Conservation (phyloP, 257 asterid genomes). For the Parsonsia alboflavescens region DNA sequence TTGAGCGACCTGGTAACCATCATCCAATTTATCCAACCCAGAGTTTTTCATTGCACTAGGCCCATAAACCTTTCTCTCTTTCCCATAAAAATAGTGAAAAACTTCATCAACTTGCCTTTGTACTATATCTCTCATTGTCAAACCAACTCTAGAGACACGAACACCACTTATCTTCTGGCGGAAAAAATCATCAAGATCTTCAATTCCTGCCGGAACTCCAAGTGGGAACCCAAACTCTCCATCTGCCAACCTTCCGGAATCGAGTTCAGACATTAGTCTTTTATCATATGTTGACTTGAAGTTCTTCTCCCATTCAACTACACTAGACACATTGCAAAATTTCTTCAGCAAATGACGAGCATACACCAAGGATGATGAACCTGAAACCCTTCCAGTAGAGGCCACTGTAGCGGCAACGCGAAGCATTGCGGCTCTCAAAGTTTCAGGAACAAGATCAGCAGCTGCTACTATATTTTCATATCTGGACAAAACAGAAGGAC, state of each 20-base stretch:
- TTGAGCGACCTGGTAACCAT: conserved; percentile 67
- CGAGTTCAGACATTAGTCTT: conserved; percentile 75
- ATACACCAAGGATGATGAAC: conserved; percentile 66
- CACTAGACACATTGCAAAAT: conserved; percentile 60
- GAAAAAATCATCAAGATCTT: conserved; percentile 86
- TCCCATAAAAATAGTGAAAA: conserved; percentile 53
- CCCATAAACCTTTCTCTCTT: conserved; percentile 69
- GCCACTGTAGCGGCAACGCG: conserved; percentile 65
- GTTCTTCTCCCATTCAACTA: conserved; percentile 80
- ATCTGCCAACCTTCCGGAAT: conserved; percentile 68
- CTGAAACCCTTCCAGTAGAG: conserved; percentile 69
- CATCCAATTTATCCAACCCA: conserved; percentile 65
- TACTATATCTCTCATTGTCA: conserved; percentile 86
- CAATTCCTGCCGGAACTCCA: conserved; percentile 95
- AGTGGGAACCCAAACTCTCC: conserved; percentile 74
- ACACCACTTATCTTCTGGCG: conserved; percentile 83
- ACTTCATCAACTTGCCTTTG: conserved; percentile 77
- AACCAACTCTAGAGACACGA: conserved; percentile 77
- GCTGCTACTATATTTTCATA: conserved; percentile 82
- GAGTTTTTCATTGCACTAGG: conserved; percentile 49
- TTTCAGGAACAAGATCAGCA: conserved; percentile 84
- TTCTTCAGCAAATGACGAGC: conserved; percentile 71
- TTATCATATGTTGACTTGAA: conserved; percentile 76
- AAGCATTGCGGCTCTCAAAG: conserved; percentile 68
- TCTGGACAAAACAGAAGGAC: conserved; percentile 40